Base-by-base conservation (phyloP, 2,329 filamentous ascomycete species). In the Colletotrichum sidae region DNA sequence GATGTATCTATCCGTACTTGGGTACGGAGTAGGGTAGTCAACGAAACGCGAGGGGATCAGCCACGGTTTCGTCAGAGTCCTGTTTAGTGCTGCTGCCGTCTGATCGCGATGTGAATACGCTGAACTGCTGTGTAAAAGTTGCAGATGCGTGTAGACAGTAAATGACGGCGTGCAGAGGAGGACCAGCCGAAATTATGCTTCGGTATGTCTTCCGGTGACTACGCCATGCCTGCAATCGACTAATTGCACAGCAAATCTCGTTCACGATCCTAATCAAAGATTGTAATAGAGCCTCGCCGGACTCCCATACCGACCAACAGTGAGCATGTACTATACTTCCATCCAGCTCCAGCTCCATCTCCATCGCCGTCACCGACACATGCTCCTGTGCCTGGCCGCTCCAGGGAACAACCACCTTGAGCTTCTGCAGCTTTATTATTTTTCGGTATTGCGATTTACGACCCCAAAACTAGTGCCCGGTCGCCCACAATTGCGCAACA, bases 401-500 rank as follows among this genome's bases (percentile, higher is more conserved):
- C 25, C 62, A 47, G 41, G 51, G 62, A 61, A 61, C 57, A 51
- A 25, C 45, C 61, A 55, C 13, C 56, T 49, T 58, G n/a, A 38
- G 47, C 15, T 44, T 12, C 25, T 17, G 42, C 42, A 15, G 42
- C 55, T 58, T 57, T 37, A 17, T 17, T 17, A 17, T 17, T 25
- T 11, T 39, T 13, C 41, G 25, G 10, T 25, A 33, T 25, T 25
- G 44, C 34, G 15, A 44, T 49, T 56, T 39, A 45, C 33, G 49
- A 50, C 37, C 56, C 45, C 17, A 34, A 52, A 51, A 42, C 41
- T 42, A 51, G 46, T 55, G 62, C 53, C 41, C 58, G 62, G 52
- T 49, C 49, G 47, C 39, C 62, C 58, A 65, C 52, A 56, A 65
- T 65, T 56, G 52, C 58, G 58, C 58, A 65, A 57, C 58, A 35